A percentile compares a stretch with the other conserved stretches of the same genome.
phyloP scores from a whole-genome alignment of 23 red algal genomes.

The Pyropia haitanensis region DNA sequence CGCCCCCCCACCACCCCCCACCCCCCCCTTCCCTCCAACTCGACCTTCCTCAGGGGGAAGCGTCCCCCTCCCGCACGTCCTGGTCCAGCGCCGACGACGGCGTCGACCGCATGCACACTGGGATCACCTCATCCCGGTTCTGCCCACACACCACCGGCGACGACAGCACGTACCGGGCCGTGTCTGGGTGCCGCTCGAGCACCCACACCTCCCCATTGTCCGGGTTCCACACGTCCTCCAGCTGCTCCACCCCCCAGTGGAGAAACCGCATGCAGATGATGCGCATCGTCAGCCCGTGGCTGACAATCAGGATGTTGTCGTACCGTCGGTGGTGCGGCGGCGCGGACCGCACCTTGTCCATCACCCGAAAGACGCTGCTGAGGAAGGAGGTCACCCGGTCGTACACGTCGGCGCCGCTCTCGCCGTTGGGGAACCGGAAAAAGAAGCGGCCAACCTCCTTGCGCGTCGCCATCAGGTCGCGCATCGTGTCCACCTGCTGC shows the following conservation, averaged over 20 bases:
- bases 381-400: slow-evolving; percentile 9
- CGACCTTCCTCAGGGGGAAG: no score
- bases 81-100: no score
- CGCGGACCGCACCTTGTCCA: slow-evolving; percentile 1
- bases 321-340: background rate
- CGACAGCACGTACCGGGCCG: slow-evolving; percentile 1
- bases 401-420: slow-evolving; percentile 12
- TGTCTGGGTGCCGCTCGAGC: background rate
- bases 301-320: slow-evolving; percentile 6
- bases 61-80: no score
- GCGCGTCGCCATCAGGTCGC: background rate
- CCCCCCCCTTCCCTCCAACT: no score
- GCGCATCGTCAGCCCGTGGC: slow-evolving; percentile 3
- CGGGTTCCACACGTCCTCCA: slow-evolving; percentile 12
- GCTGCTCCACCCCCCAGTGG: slow-evolving; percentile 6
- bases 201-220: slow-evolving; percentile 2
- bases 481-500: slow-evolving; percentile 1
- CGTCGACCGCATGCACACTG: no score
- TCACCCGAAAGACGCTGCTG: background rate
- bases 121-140: no score
- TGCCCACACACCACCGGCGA: no score
- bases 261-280: slow-evolving; percentile 3
- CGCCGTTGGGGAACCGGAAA: slow-evolving; percentile 4
- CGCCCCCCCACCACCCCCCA: no score
- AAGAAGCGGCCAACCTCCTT: slow-evolving; percentile 4